phyloP scores from a whole-genome alignment of 2,329 filamentous ascomycete species.

The Drechslerella dactyloides region DNA sequence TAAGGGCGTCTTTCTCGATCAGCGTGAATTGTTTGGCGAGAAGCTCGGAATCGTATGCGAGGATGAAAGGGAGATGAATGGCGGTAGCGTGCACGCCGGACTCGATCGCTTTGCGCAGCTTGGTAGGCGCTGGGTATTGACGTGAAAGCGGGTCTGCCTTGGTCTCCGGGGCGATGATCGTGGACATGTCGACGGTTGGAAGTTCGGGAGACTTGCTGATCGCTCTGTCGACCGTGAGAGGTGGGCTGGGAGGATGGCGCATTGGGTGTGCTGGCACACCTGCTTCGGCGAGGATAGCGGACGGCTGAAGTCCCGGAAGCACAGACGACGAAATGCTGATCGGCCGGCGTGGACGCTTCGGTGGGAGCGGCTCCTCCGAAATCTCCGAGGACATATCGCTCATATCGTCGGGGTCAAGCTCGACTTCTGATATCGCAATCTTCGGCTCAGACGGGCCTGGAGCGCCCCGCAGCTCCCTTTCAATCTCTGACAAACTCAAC shows the following conservation, averaged over 20 bases:
- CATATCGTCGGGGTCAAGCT: slow-evolving; percentile 57
- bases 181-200: slow-evolving; percentile 44
- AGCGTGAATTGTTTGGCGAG: slow-evolving; percentile 83
- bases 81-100: slow-evolving; percentile 56
- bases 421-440: slow-evolving; percentile 58
- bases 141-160: slow-evolving; percentile 40
- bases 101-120: slow-evolving; percentile 34
- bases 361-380: slow-evolving; percentile 61
- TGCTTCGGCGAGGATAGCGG: slow-evolving; percentile 54
- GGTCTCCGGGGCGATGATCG: slow-evolving; percentile 38
- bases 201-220: slow-evolving; percentile 41
- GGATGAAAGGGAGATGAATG: slow-evolving; percentile 76
- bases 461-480: slow-evolving; percentile 38
- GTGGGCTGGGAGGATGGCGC: slow-evolving; percentile 55
- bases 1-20: slow-evolving; percentile 83
- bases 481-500: slow-evolving; percentile 37
- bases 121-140: slow-evolving; percentile 30
- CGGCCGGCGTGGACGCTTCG: slow-evolving; percentile 17
- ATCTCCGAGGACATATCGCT: slow-evolving; percentile 70
- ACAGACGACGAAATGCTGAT: slow-evolving; percentile 50
- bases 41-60: slow-evolving; percentile 79
- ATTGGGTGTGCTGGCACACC: slow-evolving; percentile 56
- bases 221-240: slow-evolving; percentile 51
- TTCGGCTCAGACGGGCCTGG: slow-evolving; percentile 39
- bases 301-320: slow-evolving; percentile 41